These are phyloP conservation scores for Pleurozium schreberi DNA, from an alignment of 225 moss, liverwort and hornwort genomes.

Conservation along the genomic window DNA sequence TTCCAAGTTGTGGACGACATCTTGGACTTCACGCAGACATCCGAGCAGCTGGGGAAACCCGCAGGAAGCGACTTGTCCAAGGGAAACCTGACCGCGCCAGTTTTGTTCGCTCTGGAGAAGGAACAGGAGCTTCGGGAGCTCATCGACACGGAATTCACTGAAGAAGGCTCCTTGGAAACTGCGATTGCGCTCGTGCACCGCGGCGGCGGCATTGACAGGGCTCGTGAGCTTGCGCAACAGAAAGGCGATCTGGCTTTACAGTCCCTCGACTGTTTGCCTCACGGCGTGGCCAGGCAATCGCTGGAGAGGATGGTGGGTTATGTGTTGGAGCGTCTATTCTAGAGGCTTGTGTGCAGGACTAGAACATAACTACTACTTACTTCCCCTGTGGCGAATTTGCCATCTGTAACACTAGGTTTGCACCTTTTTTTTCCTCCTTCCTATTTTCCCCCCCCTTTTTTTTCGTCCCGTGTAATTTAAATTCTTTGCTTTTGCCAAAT, in stretches of 20 bases:
- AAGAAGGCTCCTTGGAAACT: slow-evolving; percentile 58
- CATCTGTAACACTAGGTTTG: slow-evolving; percentile 14
- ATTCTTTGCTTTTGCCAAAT: slow-evolving; percentile 31
- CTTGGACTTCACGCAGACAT: slow-evolving; percentile 88
- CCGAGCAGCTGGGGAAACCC: slow-evolving; percentile 92
- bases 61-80: slow-evolving; percentile 84
- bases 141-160: slow-evolving; percentile 64
- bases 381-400: slow-evolving; percentile 9
- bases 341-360: background rate
- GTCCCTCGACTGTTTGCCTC: slow-evolving; percentile 62
- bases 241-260: slow-evolving; percentile 53
- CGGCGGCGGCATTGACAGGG: slow-evolving; percentile 74
- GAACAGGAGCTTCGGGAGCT: slow-evolving; percentile 61
- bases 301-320: slow-evolving; percentile 88
- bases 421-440: background rate
- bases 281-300: slow-evolving; percentile 37
- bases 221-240: slow-evolving; percentile 69
- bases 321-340: slow-evolving; percentile 68
- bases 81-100: slow-evolving; percentile 92
- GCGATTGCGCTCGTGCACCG: slow-evolving; percentile 61
- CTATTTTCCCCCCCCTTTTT: background rate
- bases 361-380: background rate
- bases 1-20: slow-evolving; percentile 98
- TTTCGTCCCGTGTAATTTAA: background rate
- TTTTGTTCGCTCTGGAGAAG: slow-evolving; percentile 61